Evolutionary conservation across 768 basidiomycete species (phyloP).

Genomic region (Auriscalpium vulgare): DNA sequence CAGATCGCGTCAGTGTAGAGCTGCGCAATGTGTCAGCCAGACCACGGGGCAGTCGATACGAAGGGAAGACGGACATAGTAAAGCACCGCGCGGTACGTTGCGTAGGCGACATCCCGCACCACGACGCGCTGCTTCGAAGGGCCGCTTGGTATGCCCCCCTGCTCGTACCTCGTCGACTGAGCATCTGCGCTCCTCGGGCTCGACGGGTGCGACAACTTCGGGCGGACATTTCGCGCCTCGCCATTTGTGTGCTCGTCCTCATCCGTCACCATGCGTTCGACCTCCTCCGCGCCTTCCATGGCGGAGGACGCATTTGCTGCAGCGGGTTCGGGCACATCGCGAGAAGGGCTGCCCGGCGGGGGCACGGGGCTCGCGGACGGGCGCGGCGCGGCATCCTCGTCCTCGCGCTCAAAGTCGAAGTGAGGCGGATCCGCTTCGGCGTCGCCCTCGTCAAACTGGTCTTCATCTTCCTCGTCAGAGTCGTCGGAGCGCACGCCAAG

Average conservation of each 20-base stretch:
- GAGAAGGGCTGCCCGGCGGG: background rate
- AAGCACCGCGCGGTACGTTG: constrained; percentile 57
- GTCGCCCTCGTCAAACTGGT: constrained; percentile 35
- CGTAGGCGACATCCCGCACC: constrained; percentile 50
- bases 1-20: constrained; percentile 80
- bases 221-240: constrained; percentile 22
- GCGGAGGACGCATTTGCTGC: background rate
- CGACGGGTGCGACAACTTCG: constrained; percentile 32
- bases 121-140: constrained; percentile 47
- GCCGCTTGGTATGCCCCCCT: constrained; percentile 15
- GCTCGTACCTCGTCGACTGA: no score
- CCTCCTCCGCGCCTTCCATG: constrained; percentile 35
- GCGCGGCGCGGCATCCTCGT: constrained; percentile 1
- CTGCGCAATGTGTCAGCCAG: constrained; percentile 27
- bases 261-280: constrained; percentile 16
- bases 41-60: background rate
- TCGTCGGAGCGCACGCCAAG: constrained; percentile 33
- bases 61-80: constrained; percentile 51
- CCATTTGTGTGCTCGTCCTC: constrained; percentile 2
- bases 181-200: constrained; percentile 24
- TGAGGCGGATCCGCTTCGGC: constrained; percentile 12
- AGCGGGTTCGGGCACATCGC: background rate
- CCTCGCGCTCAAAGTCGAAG: constrained; percentile 6
- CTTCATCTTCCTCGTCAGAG: constrained; percentile 49
- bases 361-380: background rate